phyloP scores from a whole-genome alignment of 805 yeast genomes.

The Ogataea corticis region DNA sequence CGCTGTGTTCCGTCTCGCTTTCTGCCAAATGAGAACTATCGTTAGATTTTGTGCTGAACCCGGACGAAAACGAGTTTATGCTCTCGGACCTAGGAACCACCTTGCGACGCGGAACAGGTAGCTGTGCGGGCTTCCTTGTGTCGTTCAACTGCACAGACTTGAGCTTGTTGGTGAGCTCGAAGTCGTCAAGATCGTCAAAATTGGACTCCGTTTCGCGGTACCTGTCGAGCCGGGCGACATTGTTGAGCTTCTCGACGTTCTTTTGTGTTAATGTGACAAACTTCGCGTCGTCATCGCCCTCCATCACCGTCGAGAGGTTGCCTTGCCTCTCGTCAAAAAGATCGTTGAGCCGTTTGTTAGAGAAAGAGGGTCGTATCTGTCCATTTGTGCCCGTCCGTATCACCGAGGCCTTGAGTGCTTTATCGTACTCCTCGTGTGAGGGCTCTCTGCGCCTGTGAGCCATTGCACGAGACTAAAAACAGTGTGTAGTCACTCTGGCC shows the following conservation, averaged over 20 bases:
- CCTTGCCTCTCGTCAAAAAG: constrained; percentile 14
- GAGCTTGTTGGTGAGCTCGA: constrained; percentile 16
- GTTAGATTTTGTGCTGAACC: constrained; percentile 21
- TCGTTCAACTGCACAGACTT: constrained; percentile 3
- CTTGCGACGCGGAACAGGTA: constrained; percentile 12
- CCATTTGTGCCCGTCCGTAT: constrained; percentile 15
- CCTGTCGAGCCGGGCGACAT: constrained; percentile 11
- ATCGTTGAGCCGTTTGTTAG: constrained; percentile 17
- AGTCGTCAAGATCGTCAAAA: constrained; percentile 22
- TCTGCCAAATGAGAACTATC: constrained; percentile 25
- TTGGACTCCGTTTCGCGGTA: constrained; percentile 24
- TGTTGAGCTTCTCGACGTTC: constrained; percentile 19
- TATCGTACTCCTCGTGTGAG: constrained; percentile 2
- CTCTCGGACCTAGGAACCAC: constrained; percentile 23
- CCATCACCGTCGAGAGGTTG: constrained; percentile 28
- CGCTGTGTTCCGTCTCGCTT: constrained; percentile 35
- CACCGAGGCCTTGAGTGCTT: constrained; percentile 22
- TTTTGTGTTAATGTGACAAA: constrained; percentile 27
- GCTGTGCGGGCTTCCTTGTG: constrained; percentile 19
- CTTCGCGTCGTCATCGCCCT: constrained; percentile 16
- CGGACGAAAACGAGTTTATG: constrained; percentile 26
- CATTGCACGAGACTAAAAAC: too few relatives aligned
- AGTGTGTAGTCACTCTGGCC: too few relatives aligned
- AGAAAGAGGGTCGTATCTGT: constrained; percentile 15
- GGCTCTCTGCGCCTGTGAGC: constrained; percentile 1